Evolutionary conservation across 2,329 filamentous ascomycete genomes (phyloP).

Genomic region (Microsporum canis): DNA sequence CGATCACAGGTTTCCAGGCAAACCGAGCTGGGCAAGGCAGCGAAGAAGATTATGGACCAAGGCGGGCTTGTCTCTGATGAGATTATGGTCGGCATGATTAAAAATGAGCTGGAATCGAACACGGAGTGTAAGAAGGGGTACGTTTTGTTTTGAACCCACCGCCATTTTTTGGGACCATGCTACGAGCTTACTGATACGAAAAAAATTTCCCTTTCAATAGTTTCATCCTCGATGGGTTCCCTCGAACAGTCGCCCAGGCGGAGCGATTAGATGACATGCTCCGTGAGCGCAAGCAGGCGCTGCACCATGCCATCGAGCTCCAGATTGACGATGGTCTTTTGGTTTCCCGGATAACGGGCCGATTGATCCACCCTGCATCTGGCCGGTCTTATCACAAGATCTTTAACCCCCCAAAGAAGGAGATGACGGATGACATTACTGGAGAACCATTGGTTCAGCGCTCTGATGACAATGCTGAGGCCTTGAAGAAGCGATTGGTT

Average conservation of each 20-base stretch:
- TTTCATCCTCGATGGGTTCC: conserved; percentile 98
- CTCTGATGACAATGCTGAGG: conserved; percentile 91
- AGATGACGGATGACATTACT: conserved; percentile 93
- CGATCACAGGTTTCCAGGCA: conserved; percentile 97
- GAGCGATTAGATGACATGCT: conserved; percentile 94
- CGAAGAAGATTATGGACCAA: conserved; percentile 99
- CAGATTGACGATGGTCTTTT: conserved; percentile 92
- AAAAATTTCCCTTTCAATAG: conserved; percentile 36
- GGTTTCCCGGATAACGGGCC: conserved; percentile 91
- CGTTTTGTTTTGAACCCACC: conserved; percentile 18
- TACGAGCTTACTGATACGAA: not conserved
- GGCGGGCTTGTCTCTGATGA: conserved; percentile 96
- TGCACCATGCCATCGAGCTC: conserved; percentile 92
- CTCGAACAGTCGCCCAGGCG: conserved; percentile 88
- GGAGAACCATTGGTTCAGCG: conserved; percentile 94
- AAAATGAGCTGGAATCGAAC: conserved; percentile 89
- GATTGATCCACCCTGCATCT: conserved; percentile 87
- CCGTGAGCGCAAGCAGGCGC: conserved; percentile 59
- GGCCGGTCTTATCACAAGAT: conserved; percentile 96
- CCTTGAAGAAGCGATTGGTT: conserved; percentile 82
- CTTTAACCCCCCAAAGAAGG: conserved; percentile 92
- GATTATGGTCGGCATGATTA: conserved; percentile 99
- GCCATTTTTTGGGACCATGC: not conserved
- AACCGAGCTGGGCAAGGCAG: conserved; percentile 84
- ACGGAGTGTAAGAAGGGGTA: conserved; percentile 94